These are phyloP conservation scores for Cubamyces sp. DNA, from an alignment of 768 basidiomycete genomes.

Conservation along the genomic window DNA sequence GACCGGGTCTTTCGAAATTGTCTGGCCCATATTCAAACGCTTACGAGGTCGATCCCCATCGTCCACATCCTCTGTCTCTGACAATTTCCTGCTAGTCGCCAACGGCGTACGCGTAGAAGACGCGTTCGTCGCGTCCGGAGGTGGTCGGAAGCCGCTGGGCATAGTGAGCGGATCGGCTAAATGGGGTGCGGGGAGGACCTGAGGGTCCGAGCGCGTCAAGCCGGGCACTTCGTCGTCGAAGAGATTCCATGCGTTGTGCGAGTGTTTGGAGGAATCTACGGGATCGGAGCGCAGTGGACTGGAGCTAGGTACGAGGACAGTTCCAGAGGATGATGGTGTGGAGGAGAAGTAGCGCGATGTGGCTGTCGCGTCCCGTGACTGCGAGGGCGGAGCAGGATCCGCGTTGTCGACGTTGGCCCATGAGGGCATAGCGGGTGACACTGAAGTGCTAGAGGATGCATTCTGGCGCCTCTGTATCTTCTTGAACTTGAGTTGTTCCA, in stretches of 20 bases:
- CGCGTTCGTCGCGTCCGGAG: constrained; percentile 50
- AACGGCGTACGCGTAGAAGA: constrained; percentile 52
- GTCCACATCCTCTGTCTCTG: constrained; percentile 42
- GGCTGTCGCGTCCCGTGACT: constrained; percentile 79
- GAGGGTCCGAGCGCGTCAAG: constrained; percentile 41
- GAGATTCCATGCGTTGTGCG: constrained; percentile 39
- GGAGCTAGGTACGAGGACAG: constrained; percentile 76
- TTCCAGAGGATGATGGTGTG: constrained; percentile 52
- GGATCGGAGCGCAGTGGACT: constrained; percentile 58
- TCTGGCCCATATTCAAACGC: constrained; percentile 60
- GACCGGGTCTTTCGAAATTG: constrained; percentile 38
- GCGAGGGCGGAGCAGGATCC: constrained; percentile 50
- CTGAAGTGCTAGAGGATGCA: constrained; percentile 21
- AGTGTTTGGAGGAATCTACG: constrained; percentile 42
- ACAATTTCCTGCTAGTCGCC: constrained; percentile 42
- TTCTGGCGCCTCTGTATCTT: constrained; percentile 41
- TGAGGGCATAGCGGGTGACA: constrained; percentile 31
- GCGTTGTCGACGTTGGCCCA: constrained; percentile 25
- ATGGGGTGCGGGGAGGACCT: constrained; percentile 38
- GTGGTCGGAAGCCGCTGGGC: constrained; percentile 59
- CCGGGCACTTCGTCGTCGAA: constrained; percentile 50
- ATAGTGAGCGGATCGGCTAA: constrained; percentile 58
- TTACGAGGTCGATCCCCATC: constrained; percentile 75
- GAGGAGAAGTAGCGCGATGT: constrained; percentile 62
- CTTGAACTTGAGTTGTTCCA: constrained; percentile 53